Conservation (phyloP, 2,329 filamentous ascomycete species). For the Neonectria magnoliae region DNA sequence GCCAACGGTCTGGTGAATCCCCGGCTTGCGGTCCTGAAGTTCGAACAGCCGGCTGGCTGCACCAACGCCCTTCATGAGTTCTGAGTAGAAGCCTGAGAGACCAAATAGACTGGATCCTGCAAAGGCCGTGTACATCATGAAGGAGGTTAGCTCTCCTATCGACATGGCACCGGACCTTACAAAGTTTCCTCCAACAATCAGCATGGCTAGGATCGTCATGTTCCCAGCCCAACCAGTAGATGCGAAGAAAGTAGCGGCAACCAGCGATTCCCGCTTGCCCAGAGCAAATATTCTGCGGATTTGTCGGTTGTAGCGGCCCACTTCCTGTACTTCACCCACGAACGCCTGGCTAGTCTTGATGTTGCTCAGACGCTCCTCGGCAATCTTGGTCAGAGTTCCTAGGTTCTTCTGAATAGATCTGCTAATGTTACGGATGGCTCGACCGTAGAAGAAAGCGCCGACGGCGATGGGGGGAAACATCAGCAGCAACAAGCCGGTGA, state of each 20-base stretch:
- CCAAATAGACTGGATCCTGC: constrained; percentile 89
- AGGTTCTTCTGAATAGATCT: constrained; percentile 94
- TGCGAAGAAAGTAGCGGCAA: constrained; percentile 90
- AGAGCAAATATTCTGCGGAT: constrained; percentile 91
- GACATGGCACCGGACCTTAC: constrained; percentile 87
- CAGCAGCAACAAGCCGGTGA: constrained; percentile 86
- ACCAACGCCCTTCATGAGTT: constrained; percentile 98
- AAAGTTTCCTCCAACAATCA: constrained; percentile 90
- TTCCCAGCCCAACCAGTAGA: constrained; percentile 93
- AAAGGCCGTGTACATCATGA: constrained; percentile 98
- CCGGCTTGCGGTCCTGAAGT: constrained; percentile 87
- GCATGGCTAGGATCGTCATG: constrained; percentile 90
- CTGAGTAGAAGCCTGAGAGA: constrained; percentile 94
- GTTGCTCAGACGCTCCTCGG: constrained; percentile 96
- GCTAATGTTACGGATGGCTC: constrained; percentile 87
- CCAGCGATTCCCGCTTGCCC: constrained; percentile 85
- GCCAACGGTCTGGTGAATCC: constrained; percentile 88
- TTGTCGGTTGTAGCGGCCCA: constrained; percentile 90
- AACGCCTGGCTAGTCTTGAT: constrained; percentile 97
- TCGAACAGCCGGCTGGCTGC: constrained; percentile 97
- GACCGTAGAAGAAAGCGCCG: constrained; percentile 90
- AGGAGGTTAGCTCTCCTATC: constrained; percentile 92
- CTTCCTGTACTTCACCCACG: constrained; percentile 90
- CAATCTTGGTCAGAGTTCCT: constrained; percentile 93
- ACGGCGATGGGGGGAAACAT: constrained; percentile 93